These are phyloP conservation scores for Thalassia testudinum DNA, from an alignment of 116 monocot genomes.

Conservation along the genomic window DNA sequence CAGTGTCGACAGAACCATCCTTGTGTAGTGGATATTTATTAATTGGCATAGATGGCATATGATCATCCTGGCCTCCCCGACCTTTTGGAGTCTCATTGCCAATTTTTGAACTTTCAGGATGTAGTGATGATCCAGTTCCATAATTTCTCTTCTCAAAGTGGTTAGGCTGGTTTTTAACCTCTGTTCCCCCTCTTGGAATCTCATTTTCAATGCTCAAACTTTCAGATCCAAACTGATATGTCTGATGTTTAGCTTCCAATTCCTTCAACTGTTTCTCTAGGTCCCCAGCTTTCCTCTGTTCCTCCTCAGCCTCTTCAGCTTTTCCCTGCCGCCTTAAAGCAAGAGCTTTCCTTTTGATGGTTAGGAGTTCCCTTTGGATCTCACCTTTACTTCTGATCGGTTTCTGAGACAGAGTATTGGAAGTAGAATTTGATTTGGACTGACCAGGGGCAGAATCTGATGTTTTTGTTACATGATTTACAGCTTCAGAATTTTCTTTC, in stretches of 20 bases:
- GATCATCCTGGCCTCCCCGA: too few species aligned
- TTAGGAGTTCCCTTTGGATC: constrained; percentile 69
- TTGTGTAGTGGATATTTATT: too few species aligned
- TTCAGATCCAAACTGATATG: constrained; percentile 1
- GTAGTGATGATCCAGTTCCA: too few species aligned
- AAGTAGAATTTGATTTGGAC: constrained; percentile 1
- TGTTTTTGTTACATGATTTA: background rate
- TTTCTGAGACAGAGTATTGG: background rate
- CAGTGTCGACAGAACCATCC: too few species aligned
- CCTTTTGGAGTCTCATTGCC: too few species aligned
- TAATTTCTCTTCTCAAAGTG: too few species aligned
- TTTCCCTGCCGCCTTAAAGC: constrained; percentile 81
- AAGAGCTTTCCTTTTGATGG: constrained; percentile 83
- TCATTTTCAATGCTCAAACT: too few species aligned
- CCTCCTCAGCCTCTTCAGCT: constrained; percentile 63
- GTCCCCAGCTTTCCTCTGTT: constrained; percentile 36
- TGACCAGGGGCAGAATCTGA: constrained; percentile 9
- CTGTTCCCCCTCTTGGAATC: too few species aligned
- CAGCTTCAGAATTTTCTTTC: constrained; percentile 38
- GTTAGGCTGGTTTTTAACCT: too few species aligned
- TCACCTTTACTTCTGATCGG: constrained; percentile 42
- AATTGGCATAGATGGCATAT: too few species aligned
- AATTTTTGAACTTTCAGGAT: too few species aligned
- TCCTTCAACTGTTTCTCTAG: constrained; percentile 53
- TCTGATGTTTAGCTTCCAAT: constrained; percentile 16